These are phyloP conservation scores for Waitea zeae DNA, from an alignment of 1,284 basidiomycete genomes.

Conservation along the genomic window DNA sequence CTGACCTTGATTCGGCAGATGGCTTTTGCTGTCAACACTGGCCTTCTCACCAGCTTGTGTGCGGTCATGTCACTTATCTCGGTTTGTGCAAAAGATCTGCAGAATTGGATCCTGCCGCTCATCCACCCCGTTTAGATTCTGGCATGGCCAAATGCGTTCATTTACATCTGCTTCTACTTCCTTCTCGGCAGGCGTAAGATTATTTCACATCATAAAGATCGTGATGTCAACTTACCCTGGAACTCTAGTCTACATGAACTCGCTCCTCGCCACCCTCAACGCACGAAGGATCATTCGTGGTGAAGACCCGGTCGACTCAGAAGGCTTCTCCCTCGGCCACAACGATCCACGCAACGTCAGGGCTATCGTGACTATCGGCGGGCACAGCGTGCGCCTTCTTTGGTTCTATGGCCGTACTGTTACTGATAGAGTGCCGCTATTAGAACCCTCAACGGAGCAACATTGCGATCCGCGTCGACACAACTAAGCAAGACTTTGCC, in stretches of 20 bases:
- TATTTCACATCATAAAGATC: not conserved
- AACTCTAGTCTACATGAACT: slow-evolving; percentile 27
- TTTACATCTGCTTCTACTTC: slow-evolving; percentile 36
- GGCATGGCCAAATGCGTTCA: slow-evolving; percentile 22
- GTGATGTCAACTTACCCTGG: not conserved
- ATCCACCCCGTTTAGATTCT: slow-evolving; percentile 22
- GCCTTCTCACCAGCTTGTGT: slow-evolving; percentile 33
- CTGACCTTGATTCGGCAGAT: no score
- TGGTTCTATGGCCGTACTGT: no score
- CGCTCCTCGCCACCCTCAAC: slow-evolving; percentile 28
- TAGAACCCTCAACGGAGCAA: no score
- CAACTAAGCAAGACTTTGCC: no score
- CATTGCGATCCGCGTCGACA: no score
- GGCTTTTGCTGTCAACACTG: slow-evolving; percentile 35
- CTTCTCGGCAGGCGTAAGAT: slow-evolving; percentile 25
- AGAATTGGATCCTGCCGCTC: not conserved
- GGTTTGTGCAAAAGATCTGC: no score
- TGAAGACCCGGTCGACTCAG: slow-evolving; percentile 20
- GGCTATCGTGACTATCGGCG: no score
- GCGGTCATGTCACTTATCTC: slow-evolving; percentile 34
- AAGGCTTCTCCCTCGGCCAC: slow-evolving; percentile 21
- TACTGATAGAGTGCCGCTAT: no score
- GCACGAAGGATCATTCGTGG: slow-evolving; percentile 28
- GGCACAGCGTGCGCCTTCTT: no score
- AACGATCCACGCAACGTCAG: no score